A percentile compares a stretch with the other conserved stretches of the same genome.
Evolutionary conservation across 2,329 filamentous ascomycete species (phyloP).

Genomic region (Aspergillus sp.): DNA sequence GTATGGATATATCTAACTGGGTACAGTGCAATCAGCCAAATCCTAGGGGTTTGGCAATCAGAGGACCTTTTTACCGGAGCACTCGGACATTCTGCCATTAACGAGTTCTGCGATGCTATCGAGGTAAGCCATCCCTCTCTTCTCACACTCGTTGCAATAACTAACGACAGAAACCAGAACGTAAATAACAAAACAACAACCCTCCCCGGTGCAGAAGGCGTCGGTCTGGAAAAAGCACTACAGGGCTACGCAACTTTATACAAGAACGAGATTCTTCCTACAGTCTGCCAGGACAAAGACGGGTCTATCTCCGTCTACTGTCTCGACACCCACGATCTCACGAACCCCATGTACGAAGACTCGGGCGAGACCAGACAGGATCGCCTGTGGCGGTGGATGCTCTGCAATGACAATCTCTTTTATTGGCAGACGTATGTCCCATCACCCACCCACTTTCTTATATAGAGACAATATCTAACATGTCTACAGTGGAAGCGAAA

Average conservation of each 20-base stretch:
- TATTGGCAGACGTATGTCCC: slow-evolving; percentile 51
- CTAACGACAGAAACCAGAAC: no score
- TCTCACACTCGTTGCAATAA: no score
- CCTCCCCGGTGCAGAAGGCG: slow-evolving; percentile 38
- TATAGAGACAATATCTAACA: neutral
- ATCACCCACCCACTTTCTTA: neutral
- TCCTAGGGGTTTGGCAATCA: slow-evolving; percentile 56
- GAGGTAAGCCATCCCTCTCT: slow-evolving; percentile 31
- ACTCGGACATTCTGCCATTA: slow-evolving; percentile 40
- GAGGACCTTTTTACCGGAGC: slow-evolving; percentile 44
- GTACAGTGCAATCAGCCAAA: slow-evolving; percentile 47
- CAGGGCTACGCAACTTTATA: slow-evolving; percentile 53
- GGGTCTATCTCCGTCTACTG: slow-evolving; percentile 42
- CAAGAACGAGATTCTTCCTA: slow-evolving; percentile 43
- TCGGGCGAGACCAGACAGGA: slow-evolving; percentile 41
- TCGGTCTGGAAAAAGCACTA: slow-evolving; percentile 52
- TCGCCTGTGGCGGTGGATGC: slow-evolving; percentile 57
- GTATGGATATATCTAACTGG: neutral
- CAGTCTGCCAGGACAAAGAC: slow-evolving; percentile 40
- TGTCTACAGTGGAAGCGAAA: slow-evolving; percentile 24
- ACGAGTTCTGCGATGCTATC: slow-evolving; percentile 47
- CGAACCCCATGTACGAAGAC: slow-evolving; percentile 49
- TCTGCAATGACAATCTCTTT: slow-evolving; percentile 60
- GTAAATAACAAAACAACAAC: slow-evolving; percentile 22
- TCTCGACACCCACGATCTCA: slow-evolving; percentile 50